These are phyloP conservation scores for Boletus sensibilis DNA, from an alignment of 768 basidiomycete genomes.

Conservation along the genomic window DNA sequence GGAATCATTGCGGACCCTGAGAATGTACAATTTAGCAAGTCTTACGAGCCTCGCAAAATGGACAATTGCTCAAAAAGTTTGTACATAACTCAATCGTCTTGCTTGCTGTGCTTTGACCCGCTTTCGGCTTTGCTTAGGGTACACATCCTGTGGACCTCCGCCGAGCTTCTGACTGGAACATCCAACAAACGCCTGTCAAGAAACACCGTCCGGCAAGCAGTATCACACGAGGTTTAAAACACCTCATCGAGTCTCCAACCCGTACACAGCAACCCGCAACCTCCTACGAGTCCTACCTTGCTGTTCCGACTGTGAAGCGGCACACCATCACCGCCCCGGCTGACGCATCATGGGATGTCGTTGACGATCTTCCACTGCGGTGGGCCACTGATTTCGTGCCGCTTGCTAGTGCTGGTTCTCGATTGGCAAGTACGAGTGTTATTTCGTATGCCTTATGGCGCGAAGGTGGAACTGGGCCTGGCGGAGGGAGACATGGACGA, in stretches of 20 bases:
- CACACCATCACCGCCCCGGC: slow-evolving; percentile 34
- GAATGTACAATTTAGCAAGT: slow-evolving; percentile 84
- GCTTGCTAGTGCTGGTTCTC: slow-evolving; percentile 65
- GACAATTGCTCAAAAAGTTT: slow-evolving; percentile 65
- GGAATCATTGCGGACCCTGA: slow-evolving; percentile 54
- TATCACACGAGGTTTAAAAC: slow-evolving; percentile 63
- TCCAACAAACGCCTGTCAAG: slow-evolving; percentile 45
- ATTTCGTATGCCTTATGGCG: slow-evolving; percentile 69
- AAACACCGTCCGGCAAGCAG: slow-evolving; percentile 54
- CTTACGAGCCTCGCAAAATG: slow-evolving; percentile 74
- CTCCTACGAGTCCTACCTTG: slow-evolving; percentile 31
- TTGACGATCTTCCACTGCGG: slow-evolving; percentile 69
- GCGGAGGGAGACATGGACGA: slow-evolving; percentile 44
- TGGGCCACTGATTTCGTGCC: slow-evolving; percentile 90
- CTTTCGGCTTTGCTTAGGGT: slow-evolving; percentile 39
- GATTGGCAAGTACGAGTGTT: slow-evolving; percentile 57
- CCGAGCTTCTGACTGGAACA: slow-evolving; percentile 49
- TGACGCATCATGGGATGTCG: slow-evolving; percentile 67
- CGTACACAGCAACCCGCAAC: slow-evolving; percentile 27
- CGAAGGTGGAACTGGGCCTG: slow-evolving; percentile 49
- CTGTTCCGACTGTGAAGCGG: slow-evolving; percentile 28
- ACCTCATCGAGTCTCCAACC: slow-evolving; percentile 44
- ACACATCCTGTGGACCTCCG: slow-evolving; percentile 60
- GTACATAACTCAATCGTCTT: slow-evolving; percentile 1
- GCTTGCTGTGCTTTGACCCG: slow-evolving; percentile 7